Percentiles rank a stretch among this genome's conserved stretches.
Conservation (phyloP, 495 filamentous ascomycete genomes). For the Zalerion maritima region DNA sequence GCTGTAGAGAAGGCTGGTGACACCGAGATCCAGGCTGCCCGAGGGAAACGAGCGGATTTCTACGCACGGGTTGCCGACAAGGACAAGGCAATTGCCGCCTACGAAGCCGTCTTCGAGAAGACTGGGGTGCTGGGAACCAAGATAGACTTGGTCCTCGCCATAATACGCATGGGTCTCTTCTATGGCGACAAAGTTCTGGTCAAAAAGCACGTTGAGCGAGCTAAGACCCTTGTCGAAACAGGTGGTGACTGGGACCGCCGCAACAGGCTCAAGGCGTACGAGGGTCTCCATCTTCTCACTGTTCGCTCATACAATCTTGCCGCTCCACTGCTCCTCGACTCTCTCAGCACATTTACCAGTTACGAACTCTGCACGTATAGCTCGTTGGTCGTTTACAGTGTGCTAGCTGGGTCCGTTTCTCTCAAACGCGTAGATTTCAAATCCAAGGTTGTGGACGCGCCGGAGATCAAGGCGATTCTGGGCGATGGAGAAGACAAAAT, state of each 20-base stretch:
- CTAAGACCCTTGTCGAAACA: constrained; percentile 76
- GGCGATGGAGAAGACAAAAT: constrained; percentile 79
- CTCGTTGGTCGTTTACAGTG: constrained; percentile 83
- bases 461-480: constrained; percentile 92
- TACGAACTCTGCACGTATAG: constrained; percentile 96
- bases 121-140: constrained; percentile 87
- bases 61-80: constrained; percentile 91
- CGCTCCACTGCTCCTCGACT: constrained; percentile 88
- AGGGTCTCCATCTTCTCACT: constrained; percentile 84
- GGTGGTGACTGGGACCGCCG: constrained; percentile 97
- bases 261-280: constrained; percentile 96
- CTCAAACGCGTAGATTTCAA: constrained; percentile 97
- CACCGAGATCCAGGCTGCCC: constrained; percentile 81
- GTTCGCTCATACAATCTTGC: constrained; percentile 77
- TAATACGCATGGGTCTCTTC: constrained; percentile 89
- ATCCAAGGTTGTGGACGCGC: constrained; percentile 92
- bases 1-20: constrained; percentile 91
- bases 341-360: constrained; percentile 94
- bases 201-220: constrained; percentile 85
- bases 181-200: constrained; percentile 82
- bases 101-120: constrained; percentile 87
- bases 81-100: constrained; percentile 85
- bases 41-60: constrained; percentile 89
- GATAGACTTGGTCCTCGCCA: constrained; percentile 90
- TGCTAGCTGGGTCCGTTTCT: constrained; percentile 85